Conservation (phyloP, 1,139 yeast genomes). For the Diutina pseudorugosa region DNA sequence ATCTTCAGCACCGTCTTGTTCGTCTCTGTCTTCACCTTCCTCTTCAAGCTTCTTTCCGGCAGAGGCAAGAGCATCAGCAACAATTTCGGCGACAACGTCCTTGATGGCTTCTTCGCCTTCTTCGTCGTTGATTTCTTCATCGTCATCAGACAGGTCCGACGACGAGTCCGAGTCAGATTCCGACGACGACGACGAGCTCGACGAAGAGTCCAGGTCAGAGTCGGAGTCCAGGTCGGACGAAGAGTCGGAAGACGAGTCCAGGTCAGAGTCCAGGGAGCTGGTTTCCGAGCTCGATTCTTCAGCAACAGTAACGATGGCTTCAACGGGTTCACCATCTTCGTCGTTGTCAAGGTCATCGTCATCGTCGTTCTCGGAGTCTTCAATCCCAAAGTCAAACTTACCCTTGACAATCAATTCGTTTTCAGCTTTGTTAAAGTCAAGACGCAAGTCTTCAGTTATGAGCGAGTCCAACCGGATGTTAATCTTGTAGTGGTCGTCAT, state of each 20-base stretch:
- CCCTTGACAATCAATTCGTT: conserved; percentile 34
- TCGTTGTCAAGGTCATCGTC: conserved; percentile 11
- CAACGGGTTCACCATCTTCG: conserved; percentile 10
- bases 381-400: conserved; percentile 23
- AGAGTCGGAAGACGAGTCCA: conserved; percentile 8
- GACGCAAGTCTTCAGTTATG: conserved; percentile 29
- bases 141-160: not conserved
- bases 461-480: conserved; percentile 33
- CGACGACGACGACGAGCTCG: not conserved
- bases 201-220: conserved; percentile 8
- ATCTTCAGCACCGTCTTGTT: not conserved
- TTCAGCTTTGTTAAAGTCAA: conserved; percentile 29
- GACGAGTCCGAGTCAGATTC: not conserved
- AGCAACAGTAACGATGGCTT: conserved; percentile 7
- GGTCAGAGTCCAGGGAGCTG: conserved; percentile 9
- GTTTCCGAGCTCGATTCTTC: conserved; percentile 7
- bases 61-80: not conserved
- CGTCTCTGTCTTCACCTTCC: not conserved
- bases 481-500: conserved; percentile 30
- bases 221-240: conserved; percentile 8
- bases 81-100: not conserved
- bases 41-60: not conserved
- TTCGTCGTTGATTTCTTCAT: not conserved
- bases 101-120: not conserved
- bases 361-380: conserved; percentile 10